A percentile compares a stretch with the other conserved stretches of the same genome.
phyloP scores from a whole-genome alignment of 2,329 filamentous ascomycete species.

The Chaetomiaceae sp. region DNA sequence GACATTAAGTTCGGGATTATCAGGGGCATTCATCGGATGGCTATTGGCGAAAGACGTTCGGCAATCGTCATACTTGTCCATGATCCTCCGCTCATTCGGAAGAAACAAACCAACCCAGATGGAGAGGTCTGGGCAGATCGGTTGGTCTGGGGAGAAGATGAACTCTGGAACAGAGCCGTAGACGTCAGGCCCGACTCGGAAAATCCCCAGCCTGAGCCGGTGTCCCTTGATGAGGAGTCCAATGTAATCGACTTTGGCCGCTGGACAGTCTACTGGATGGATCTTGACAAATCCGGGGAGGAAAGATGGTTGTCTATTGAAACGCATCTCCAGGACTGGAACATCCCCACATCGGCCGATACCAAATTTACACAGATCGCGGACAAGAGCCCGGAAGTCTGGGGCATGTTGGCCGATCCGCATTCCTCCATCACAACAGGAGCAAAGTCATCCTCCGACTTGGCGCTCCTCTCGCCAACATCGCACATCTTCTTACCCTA shows the following conservation, averaged over 20 bases:
- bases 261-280: constrained; percentile 54
- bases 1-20: constrained; percentile 45
- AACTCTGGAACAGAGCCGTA: constrained; percentile 48
- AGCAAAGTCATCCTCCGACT: constrained; percentile 15
- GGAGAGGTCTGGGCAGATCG: constrained; percentile 33
- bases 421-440: background rate
- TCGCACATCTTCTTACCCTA: constrained; percentile 55
- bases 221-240: constrained; percentile 38
- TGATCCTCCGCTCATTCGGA: constrained; percentile 47
- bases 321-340: constrained; percentile 64
- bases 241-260: constrained; percentile 49
- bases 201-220: constrained; percentile 32
- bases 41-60: constrained; percentile 31
- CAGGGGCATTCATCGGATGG: constrained; percentile 39
- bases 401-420: constrained; percentile 38
- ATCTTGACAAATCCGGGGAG: constrained; percentile 33
- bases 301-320: constrained; percentile 41
- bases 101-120: constrained; percentile 32
- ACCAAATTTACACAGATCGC: constrained; percentile 40
- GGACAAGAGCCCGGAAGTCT: constrained; percentile 36
- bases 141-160: constrained; percentile 37
- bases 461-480: constrained; percentile 34
- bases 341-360: constrained; percentile 47
- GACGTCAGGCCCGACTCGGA: constrained; percentile 39
- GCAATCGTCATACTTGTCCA: constrained; percentile 46